Conservation (phyloP, 1,139 yeast species). For the Candida tropicalis region DNA sequence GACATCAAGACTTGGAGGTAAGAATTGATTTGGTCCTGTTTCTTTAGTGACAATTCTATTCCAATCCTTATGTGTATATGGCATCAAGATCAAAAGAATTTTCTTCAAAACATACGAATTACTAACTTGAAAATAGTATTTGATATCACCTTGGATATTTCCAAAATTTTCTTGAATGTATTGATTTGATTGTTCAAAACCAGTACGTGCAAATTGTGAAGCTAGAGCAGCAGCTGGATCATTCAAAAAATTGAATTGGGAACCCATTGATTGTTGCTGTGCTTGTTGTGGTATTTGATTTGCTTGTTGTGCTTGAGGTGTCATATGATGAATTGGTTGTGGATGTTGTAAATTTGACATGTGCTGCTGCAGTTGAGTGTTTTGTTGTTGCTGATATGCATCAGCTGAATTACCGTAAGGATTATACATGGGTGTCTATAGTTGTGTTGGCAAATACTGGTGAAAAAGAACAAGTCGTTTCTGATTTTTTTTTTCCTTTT, state of each 20-base stretch:
- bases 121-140: conserved; percentile 89
- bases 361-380: conserved; percentile 30
- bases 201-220: conserved; percentile 84
- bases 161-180: conserved; percentile 74
- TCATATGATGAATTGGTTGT: conserved; percentile 24
- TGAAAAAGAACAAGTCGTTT: neutral
- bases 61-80: conserved; percentile 86
- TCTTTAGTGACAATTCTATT: conserved; percentile 54
- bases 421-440: conserved; percentile 40
- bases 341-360: conserved; percentile 17
- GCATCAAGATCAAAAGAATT: conserved; percentile 73
- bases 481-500: neutral
- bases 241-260: conserved; percentile 47
- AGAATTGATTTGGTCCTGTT: conserved; percentile 49
- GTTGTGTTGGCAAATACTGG: neutral
- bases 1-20: conserved; percentile 77
- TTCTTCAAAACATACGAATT: conserved; percentile 83
- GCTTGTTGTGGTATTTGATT: conserved; percentile 31
- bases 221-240: conserved; percentile 89
- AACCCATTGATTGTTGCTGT: conserved; percentile 25
- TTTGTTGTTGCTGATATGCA: conserved; percentile 21
- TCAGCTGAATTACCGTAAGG: conserved; percentile 40
- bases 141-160: conserved; percentile 49
- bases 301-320: conserved; percentile 29
- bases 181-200: conserved; percentile 71